These are phyloP conservation scores for Teratosphaeria pseudoeucalypti DNA, from an alignment of 2,329 filamentous ascomycete species.

Conservation along the genomic window DNA sequence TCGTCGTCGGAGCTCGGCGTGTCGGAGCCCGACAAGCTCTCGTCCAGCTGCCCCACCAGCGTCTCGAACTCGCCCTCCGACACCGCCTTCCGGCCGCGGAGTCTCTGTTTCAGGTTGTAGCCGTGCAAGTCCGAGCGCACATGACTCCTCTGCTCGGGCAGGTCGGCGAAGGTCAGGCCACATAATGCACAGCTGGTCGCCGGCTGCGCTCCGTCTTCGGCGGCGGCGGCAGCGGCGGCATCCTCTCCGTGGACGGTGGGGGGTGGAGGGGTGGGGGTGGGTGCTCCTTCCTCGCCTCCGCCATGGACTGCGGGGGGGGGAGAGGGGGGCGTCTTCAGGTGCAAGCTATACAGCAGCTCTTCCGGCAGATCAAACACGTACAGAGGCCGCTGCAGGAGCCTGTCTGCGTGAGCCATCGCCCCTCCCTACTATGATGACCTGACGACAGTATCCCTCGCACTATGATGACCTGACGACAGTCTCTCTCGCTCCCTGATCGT, in stretches of 20 bases:
- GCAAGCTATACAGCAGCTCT: constrained; percentile 60
- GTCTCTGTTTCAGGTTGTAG: constrained; percentile 89
- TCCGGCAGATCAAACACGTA: constrained; percentile 67
- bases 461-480: neutral
- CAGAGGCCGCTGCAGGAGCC: constrained; percentile 37
- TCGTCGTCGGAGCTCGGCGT: constrained; percentile 50
- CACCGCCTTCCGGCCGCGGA: constrained; percentile 62
- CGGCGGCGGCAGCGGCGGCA: constrained; percentile 9
- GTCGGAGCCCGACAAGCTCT: constrained; percentile 81
- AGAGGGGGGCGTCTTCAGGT: constrained; percentile 43
- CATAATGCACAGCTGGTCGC: constrained; percentile 77
- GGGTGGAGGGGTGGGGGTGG: constrained; percentile 1
- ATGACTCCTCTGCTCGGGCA: constrained; percentile 76
- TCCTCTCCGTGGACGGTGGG: constrained; percentile 21
- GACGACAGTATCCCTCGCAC: neutral
- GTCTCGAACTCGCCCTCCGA: constrained; percentile 78
- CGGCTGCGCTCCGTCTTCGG: constrained; percentile 38
- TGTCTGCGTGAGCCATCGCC: neutral
- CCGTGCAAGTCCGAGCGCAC: constrained; percentile 82
- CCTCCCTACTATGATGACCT: neutral
- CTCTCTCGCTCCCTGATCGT: neutral
- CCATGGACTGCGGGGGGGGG: constrained; percentile 7
- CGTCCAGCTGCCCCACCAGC: constrained; percentile 74
- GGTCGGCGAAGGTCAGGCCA: constrained; percentile 55
- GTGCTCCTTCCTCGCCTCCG: constrained; percentile 13